phyloP scores from a whole-genome alignment of 371 early-diverging fungal genomes.

The Syncephalis plumigaleata region DNA sequence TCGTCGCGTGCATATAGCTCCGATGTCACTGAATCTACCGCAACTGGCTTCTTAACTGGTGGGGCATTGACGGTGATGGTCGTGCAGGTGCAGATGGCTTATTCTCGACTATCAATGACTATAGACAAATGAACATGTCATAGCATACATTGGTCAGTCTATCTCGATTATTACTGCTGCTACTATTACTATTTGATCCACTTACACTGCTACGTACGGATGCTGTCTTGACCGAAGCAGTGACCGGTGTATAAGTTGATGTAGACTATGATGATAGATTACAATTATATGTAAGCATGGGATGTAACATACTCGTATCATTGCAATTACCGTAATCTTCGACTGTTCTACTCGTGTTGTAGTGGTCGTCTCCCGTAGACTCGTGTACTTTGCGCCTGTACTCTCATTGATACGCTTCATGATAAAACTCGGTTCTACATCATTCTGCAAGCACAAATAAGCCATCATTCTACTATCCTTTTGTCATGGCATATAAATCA shows the following conservation, averaged over 20 bases:
- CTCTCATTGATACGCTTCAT: slow-evolving; percentile 71
- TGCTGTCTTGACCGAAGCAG: too few relatives aligned
- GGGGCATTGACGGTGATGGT: slow-evolving; percentile 7
- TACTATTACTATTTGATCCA: too few relatives aligned
- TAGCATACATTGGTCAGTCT: too few relatives aligned
- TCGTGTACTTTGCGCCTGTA: slow-evolving; percentile 78
- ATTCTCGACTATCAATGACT: slow-evolving; percentile 10
- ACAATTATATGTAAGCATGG: background rate
- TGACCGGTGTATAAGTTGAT: too few relatives aligned
- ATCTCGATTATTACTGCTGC: too few relatives aligned
- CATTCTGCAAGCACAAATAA: slow-evolving; percentile 22
- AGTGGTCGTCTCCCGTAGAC: slow-evolving; percentile 38
- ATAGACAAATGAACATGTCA: too few relatives aligned
- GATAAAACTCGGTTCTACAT: slow-evolving; percentile 65
- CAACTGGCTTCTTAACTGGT: slow-evolving; percentile 10
- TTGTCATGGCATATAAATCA: slow-evolving; percentile 2
- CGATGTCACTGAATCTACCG: slow-evolving; percentile 13
- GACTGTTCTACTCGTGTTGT: slow-evolving; percentile 11
- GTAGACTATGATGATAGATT: slow-evolving; percentile 7
- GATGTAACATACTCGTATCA: too few relatives aligned
- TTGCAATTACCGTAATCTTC: background rate
- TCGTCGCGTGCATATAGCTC: slow-evolving; percentile 8
- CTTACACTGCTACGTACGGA: too few relatives aligned
- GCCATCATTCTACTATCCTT: slow-evolving; percentile 1
- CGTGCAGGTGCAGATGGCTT: slow-evolving; percentile 14